Percentiles rank a stretch among this genome's conserved stretches.
Evolutionary conservation across 2,329 filamentous ascomycete species (phyloP).

Genomic region (Curvularia hawaiiensis): DNA sequence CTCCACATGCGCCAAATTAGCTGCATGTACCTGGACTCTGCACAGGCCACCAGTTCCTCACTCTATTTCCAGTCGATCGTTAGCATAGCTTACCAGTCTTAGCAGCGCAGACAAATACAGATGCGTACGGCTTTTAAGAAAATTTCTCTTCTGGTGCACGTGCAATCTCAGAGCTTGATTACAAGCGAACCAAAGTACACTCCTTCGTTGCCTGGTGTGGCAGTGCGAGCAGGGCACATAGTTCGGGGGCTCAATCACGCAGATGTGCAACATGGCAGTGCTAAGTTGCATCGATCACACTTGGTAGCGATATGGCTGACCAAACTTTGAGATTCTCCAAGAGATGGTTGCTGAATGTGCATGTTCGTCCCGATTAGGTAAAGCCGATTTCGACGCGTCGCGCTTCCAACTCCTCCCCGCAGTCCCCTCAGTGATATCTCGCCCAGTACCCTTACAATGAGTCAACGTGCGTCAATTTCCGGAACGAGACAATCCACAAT

Average conservation of each 20-base stretch:
- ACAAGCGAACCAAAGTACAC: neutral
- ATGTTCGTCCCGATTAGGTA: neutral
- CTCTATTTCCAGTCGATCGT: neutral
- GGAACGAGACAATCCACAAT: conserved; percentile 49
- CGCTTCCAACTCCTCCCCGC: conserved; percentile 11
- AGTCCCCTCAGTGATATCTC: neutral
- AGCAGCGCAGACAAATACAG: neutral
- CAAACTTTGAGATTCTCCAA: neutral
- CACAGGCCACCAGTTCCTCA: conserved; percentile 11
- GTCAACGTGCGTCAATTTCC: conserved; percentile 7
- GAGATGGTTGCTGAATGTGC: neutral
- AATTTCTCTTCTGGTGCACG: neutral
- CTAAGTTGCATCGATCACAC: neutral
- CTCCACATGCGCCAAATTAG: conserved; percentile 7
- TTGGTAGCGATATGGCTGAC: neutral
- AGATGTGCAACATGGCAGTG: neutral
- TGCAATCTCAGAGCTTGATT: neutral
- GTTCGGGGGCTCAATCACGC: neutral
- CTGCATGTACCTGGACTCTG: neutral
- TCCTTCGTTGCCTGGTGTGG: neutral
- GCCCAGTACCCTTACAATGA: conserved; percentile 4
- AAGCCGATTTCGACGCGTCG: conserved; percentile 1
- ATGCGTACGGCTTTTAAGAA: neutral
- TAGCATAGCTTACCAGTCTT: neutral
- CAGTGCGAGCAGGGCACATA: neutral